Base-by-base conservation (phyloP, 2,329 filamentous ascomycete species). In the Diaporthe vaccinii region DNA sequence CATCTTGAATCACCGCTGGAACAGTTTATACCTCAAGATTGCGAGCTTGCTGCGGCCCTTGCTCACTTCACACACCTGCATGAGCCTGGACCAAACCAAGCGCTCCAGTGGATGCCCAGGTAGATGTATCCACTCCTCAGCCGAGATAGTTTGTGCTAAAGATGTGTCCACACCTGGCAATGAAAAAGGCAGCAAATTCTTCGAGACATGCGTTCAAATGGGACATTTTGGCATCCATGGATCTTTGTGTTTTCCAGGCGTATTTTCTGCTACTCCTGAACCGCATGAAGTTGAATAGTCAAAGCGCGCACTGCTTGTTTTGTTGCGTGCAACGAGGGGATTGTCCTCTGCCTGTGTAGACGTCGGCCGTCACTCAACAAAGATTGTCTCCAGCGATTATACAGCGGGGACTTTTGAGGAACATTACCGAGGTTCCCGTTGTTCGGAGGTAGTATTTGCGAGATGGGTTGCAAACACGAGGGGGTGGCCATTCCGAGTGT, bases 1-100 rank as follows among this genome's bases (percentile, higher is more conserved):
- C 31, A 68, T 68, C 46, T 68, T 68, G 65, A 68, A 68, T 68
- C 65, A 68, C 65, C 46, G 65, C 65, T 68, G 65, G 65, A 68
- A 68, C 65, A 68, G 46, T 53, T 53, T 51, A 53, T 68, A 68
- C 65, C 65, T 68, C 65, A 68, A 68, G 65, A 68, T 68, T 53
- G 46, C 65, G 46, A 68, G 65, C 46, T 68, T 68, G 65, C 46
- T 51, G 15, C 31, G n/a, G 46, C 46, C 65, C 65, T 68, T 17
- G 65, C 12, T 49, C 61, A 34, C 61, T n/a, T 68, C 65, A 41
- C 65, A 53, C 14, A 68, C 65, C 46, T 41, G 65, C 65, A 68
- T 53, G 65, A 68, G 46, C 65, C 65, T 39, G 65, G 65, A 53
- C 46, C 44, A 53, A 17, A 68, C 46, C 46, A 25, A n/a, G 34